Conservation (phyloP, 176 grass and related monocot species). For the Triticum timopheevii region DNA sequence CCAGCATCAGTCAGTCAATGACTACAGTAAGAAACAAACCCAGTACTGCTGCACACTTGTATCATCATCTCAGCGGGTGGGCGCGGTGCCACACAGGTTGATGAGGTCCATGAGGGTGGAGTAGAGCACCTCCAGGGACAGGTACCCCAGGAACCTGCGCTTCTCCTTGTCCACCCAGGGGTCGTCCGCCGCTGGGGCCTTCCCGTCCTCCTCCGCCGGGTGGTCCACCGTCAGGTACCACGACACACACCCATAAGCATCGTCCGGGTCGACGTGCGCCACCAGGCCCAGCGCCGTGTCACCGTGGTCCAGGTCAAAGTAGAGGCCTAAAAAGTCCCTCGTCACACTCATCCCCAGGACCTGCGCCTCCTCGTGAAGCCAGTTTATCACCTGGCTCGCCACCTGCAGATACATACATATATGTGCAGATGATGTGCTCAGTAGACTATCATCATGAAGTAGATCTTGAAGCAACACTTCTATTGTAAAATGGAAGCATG, state of each 20-base stretch:
- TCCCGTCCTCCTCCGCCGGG: constrained; percentile 50
- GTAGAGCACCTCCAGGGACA: neutral
- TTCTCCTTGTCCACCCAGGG: constrained; percentile 39
- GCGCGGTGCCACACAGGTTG: constrained; percentile 58
- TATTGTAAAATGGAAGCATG: neutral
- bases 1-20: neutral
- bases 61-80: constrained; percentile 33
- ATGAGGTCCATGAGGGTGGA: constrained; percentile 73
- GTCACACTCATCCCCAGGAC: constrained; percentile 77
- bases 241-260: constrained; percentile 58
- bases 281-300: constrained; percentile 66
- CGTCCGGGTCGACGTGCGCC: constrained; percentile 66
- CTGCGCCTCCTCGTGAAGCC: constrained; percentile 83
- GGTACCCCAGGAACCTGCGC: constrained; percentile 15
- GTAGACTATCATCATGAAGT: neutral
- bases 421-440: neutral
- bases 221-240: constrained; percentile 67
- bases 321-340: constrained; percentile 79
- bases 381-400: constrained; percentile 79
- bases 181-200: constrained; percentile 15
- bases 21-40: neutral
- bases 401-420: constrained; percentile 40
- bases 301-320: constrained; percentile 79
- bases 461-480: neutral
- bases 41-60: neutral